Evolutionary conservation across 768 basidiomycete genomes (phyloP).

Genomic region (Trametes coccinea): DNA sequence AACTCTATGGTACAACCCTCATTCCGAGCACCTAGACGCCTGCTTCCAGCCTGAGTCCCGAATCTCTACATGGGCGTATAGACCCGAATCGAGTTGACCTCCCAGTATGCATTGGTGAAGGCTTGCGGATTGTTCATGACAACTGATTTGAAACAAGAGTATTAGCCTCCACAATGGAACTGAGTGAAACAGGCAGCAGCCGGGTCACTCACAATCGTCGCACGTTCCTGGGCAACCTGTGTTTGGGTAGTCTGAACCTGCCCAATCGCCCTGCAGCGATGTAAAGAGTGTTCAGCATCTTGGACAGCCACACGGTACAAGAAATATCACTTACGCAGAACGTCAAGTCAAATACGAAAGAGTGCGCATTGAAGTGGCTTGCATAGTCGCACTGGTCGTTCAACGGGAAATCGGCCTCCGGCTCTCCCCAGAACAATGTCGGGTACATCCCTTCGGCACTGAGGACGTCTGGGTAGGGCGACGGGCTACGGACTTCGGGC

Average conservation of each 20-base stretch:
- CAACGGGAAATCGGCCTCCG: slow-evolving; percentile 51
- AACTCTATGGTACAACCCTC: too few relatives aligned
- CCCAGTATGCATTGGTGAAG: slow-evolving; percentile 70
- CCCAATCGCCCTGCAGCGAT: slow-evolving; percentile 51
- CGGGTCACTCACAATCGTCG: slow-evolving; percentile 44
- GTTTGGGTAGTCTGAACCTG: slow-evolving; percentile 41
- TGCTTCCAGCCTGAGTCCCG: too few relatives aligned
- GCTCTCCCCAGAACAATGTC: slow-evolving; percentile 42
- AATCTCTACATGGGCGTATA: slow-evolving; percentile 38
- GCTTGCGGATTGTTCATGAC: slow-evolving; percentile 59
- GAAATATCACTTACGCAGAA: slow-evolving; percentile 50
- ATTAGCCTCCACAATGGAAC: not conserved
- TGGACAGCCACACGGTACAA: too few relatives aligned
- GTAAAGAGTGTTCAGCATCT: too few relatives aligned
- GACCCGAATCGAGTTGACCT: slow-evolving; percentile 58
- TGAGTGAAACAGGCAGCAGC: not conserved
- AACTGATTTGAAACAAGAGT: slow-evolving; percentile 34
- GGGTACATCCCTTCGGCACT: slow-evolving; percentile 21
- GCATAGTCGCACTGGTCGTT: slow-evolving; percentile 50
- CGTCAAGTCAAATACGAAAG: slow-evolving; percentile 59
- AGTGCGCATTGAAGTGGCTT: slow-evolving; percentile 52
- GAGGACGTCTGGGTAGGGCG: slow-evolving; percentile 5
- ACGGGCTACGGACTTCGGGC: slow-evolving; percentile 34
- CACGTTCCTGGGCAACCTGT: slow-evolving; percentile 48
- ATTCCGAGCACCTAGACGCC: too few relatives aligned